phyloP scores from a whole-genome alignment of 495 filamentous ascomycete genomes.

The Articulospora tetracladia region DNA sequence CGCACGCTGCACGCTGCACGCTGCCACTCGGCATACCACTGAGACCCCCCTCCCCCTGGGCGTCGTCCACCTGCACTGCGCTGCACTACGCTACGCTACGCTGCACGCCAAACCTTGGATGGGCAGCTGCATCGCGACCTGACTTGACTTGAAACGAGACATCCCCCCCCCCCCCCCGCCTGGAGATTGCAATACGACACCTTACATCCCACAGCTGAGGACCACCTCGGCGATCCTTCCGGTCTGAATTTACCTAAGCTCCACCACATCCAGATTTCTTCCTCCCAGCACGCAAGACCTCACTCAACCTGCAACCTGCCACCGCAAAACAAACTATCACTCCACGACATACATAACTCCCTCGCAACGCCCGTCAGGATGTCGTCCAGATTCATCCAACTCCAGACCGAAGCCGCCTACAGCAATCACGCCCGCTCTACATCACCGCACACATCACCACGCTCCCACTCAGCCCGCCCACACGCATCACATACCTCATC shows the following conservation, averaged over 20 bases:
- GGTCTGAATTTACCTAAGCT: neutral
- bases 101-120: no score
- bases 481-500: constrained; percentile 3
- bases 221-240: neutral
- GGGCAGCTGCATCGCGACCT: neutral
- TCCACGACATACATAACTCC: neutral
- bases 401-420: neutral
- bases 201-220: neutral
- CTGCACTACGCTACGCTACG: neutral
- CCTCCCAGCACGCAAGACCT: neutral
- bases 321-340: neutral
- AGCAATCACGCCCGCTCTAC: neutral
- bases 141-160: neutral
- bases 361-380: neutral
- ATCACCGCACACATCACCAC: neutral
- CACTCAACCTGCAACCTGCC: neutral
- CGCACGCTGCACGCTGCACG: neutral
- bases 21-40: neutral
- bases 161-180: no score
- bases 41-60: neutral
- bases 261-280: neutral
- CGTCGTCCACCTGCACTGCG: neutral
- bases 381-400: neutral
- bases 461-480: constrained; percentile 5
- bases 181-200: neutral